Percentiles rank a stretch among this genome's conserved stretches.
Evolutionary conservation across 1,284 basidiomycete species (phyloP).

Genomic region (Irpex lacteus): DNA sequence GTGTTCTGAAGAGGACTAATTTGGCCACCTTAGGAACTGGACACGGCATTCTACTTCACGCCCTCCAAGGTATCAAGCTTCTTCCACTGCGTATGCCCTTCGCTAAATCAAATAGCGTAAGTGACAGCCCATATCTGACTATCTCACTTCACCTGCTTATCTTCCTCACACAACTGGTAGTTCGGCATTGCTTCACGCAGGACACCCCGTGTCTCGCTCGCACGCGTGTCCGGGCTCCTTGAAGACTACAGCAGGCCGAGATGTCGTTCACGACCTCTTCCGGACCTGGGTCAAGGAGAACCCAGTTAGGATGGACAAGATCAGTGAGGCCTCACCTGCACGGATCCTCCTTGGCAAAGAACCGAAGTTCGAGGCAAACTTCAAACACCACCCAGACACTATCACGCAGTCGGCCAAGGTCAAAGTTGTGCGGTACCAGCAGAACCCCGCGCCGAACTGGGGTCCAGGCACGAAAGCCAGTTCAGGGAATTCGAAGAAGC

Average conservation of each 20-base stretch:
- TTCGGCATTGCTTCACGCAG: constrained; percentile 86
- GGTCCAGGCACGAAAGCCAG: constrained; percentile 76
- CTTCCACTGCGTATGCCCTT: constrained; percentile 82
- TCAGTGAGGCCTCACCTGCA: constrained; percentile 71
- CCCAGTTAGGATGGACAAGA: constrained; percentile 83
- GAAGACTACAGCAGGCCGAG: constrained; percentile 82
- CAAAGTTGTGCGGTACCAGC: constrained; percentile 87
- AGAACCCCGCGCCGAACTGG: constrained; percentile 91
- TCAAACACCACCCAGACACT: constrained; percentile 68
- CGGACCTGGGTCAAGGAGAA: constrained; percentile 80
- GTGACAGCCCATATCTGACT: constrained; percentile 27
- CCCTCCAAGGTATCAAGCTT: constrained; percentile 78
- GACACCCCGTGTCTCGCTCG: constrained; percentile 83
- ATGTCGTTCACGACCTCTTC: constrained; percentile 80
- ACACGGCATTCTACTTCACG: constrained; percentile 89
- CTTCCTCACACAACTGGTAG: constrained; percentile 33
- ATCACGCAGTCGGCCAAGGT: constrained; percentile 58
- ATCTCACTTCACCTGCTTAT: background rate
- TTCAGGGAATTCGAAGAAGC: constrained; percentile 25
- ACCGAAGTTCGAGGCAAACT: constrained; percentile 62
- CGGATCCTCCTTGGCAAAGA: constrained; percentile 62
- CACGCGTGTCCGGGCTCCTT: constrained; percentile 88
- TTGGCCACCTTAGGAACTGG: constrained; percentile 60
- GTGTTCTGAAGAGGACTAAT: background rate
- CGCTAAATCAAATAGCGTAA: constrained; percentile 73